Evolutionary conservation across 2,329 filamentous ascomycete species (phyloP).

Genomic region (Rhynchosporium secalis): DNA sequence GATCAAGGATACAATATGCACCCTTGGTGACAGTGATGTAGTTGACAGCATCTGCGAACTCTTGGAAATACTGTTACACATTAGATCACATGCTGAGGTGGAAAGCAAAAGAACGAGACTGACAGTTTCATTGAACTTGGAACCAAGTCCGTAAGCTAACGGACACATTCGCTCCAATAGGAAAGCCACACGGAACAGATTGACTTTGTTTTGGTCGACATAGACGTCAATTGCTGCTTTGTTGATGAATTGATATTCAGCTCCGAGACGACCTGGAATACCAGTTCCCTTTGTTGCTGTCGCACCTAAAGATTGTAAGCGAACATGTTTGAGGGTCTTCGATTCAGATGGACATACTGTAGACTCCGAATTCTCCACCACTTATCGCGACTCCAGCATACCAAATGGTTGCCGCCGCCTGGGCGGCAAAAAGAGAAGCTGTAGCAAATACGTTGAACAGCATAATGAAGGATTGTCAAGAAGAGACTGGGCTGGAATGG

Average conservation of each 20-base stretch:
- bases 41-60: constrained; percentile 49
- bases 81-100: constrained; percentile 1
- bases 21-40: constrained; percentile 51
- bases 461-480: constrained; percentile 22
- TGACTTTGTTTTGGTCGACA: constrained; percentile 48
- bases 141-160: constrained; percentile 47
- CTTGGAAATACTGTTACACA: constrained; percentile 43
- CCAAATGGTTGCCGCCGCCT: constrained; percentile 45
- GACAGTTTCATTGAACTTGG: constrained; percentile 51
- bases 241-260: constrained; percentile 53
- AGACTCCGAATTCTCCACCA: constrained; percentile 50
- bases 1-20: constrained; percentile 50
- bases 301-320: constrained; percentile 22
- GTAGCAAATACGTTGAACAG: constrained; percentile 23
- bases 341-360: constrained; percentile 35
- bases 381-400: constrained; percentile 51
- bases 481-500: background rate
- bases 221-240: constrained; percentile 47
- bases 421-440: constrained; percentile 26
- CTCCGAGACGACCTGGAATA: constrained; percentile 51
- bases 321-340: background rate
- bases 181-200: constrained; percentile 52
- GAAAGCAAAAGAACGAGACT: background rate
- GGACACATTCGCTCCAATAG: constrained; percentile 54
- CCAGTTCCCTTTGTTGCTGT: constrained; percentile 43